These are phyloP conservation scores for Colletotrichum paranaense DNA, from an alignment of 2,329 filamentous ascomycete species.

Conservation along the genomic window DNA sequence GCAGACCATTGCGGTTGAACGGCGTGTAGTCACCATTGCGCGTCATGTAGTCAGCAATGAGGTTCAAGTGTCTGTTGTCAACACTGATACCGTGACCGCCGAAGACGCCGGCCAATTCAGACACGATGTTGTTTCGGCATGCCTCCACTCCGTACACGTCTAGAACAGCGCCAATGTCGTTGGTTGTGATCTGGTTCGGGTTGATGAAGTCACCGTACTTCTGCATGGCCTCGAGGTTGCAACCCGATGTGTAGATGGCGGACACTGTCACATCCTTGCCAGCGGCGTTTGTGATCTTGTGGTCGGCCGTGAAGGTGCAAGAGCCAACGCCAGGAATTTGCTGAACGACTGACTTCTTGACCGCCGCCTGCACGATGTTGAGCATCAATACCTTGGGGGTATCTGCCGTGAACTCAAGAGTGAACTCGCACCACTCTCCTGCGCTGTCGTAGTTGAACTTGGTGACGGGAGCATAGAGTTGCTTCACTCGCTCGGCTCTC, in stretches of 20 bases:
- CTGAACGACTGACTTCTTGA: constrained; percentile 84
- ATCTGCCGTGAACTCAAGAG: constrained; percentile 82
- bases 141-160: constrained; percentile 93
- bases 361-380: constrained; percentile 85
- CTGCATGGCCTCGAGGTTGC: constrained; percentile 92
- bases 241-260: constrained; percentile 82
- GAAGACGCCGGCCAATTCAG: constrained; percentile 89
- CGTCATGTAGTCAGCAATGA: constrained; percentile 99
- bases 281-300: constrained; percentile 62
- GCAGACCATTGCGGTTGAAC: constrained; percentile 91
- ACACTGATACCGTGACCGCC: constrained; percentile 90
- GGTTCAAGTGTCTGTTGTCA: constrained; percentile 90
- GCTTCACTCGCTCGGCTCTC: constrained; percentile 73
- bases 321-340: constrained; percentile 81
- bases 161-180: constrained; percentile 90
- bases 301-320: constrained; percentile 74
- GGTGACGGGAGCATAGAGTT: constrained; percentile 74
- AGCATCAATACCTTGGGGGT: constrained; percentile 95
- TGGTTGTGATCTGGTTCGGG: constrained; percentile 87
- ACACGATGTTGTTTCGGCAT: constrained; percentile 86
- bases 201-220: constrained; percentile 87
- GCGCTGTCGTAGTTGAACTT: constrained; percentile 84
- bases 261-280: constrained; percentile 61
- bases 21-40: constrained; percentile 87
- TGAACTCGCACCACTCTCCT: constrained; percentile 83